Conservation (phyloP, 192 early-diverging fungal genomes). For the Backusella sp. region DNA sequence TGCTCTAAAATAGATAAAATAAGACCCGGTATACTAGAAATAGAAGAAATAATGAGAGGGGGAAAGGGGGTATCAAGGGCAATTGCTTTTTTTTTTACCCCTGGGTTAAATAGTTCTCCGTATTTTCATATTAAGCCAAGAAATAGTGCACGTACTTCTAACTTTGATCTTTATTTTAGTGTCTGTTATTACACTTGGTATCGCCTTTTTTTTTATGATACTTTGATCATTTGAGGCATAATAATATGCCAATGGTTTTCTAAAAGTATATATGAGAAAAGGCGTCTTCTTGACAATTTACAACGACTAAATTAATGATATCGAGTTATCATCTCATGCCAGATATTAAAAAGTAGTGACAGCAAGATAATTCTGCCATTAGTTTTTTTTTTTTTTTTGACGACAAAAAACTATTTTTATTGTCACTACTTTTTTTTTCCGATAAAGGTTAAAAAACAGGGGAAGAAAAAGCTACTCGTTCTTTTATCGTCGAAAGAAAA, state of each 20-base stretch:
- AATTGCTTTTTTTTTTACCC: not conserved
- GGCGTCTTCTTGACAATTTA: not conserved
- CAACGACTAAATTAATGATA: not conserved
- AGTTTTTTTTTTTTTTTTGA: not conserved
- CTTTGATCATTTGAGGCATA: not conserved
- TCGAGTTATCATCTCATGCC: not conserved
- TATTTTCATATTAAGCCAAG: not conserved
- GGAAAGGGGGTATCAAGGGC: not conserved
- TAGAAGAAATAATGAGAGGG: not conserved
- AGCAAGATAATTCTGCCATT: not conserved
- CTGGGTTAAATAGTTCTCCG: not conserved
- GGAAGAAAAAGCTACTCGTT: not conserved
- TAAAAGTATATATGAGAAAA: not conserved
- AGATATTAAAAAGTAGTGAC: not conserved
- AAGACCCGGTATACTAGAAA: not conserved
- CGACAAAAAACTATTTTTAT: not conserved
- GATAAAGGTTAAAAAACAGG: not conserved
- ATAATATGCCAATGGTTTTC: not conserved
- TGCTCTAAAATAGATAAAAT: not conserved
- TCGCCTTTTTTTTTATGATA: not conserved
- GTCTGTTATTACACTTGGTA: not conserved
- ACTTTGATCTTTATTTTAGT: not conserved
- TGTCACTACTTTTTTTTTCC: slow-evolving; percentile 2
- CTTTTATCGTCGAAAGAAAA: not conserved
- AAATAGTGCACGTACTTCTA: not conserved